Evolutionary conservation across 306 rosid species (phyloP), one percentile per base, ranked within the genome.

Genomic region (Echinosophora koreensis): DNA sequence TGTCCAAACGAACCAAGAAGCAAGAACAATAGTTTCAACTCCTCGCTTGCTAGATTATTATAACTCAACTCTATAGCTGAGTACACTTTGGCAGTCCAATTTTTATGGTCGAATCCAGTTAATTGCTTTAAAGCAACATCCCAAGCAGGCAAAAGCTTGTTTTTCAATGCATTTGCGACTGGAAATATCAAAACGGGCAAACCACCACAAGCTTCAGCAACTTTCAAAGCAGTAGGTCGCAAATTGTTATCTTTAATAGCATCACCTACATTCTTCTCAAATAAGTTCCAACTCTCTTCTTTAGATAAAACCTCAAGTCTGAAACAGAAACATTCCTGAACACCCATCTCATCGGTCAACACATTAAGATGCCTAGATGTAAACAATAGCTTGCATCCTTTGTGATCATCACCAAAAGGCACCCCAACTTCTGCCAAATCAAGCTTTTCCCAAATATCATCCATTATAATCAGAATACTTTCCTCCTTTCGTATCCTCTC

Each of bases 101-200:
- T 76, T 46, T 34, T 30, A 7, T 42, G 8, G 56, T 52, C 46
- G 6, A 74, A 10, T 5, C 27, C 7, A 4, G n/a, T 14, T 27
- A 85, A 42, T 30, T 73, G 60, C 0, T 14, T 34, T 0, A 85
- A 59, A 10, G 82, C 64, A 64, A 74, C 56, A 2, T 78, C 1
- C 50, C 50, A 44, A 44, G n/a, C 50, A 44, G 50, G 50, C 50
- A 9, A 9, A 44, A 4, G 1, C 50, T 44, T 44, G 50, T 44
- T 44, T 44, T 11, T 44, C 50, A 44, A 44, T 11, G 50, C 50
- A 44, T 3, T 44, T 44, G 50, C 50, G 5, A 44, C 50, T 11
- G 50, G 0, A 44, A 10, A 0, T 44, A 44, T 2, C 50, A 44
- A 10, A 44, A 44, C 1, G 1, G 50, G 50, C n/a, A 44, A 44